Evolutionary conservation across 768 basidiomycete species (phyloP), one percentile per base, ranked within the genome.

Genomic region (Mycena latifolia): DNA sequence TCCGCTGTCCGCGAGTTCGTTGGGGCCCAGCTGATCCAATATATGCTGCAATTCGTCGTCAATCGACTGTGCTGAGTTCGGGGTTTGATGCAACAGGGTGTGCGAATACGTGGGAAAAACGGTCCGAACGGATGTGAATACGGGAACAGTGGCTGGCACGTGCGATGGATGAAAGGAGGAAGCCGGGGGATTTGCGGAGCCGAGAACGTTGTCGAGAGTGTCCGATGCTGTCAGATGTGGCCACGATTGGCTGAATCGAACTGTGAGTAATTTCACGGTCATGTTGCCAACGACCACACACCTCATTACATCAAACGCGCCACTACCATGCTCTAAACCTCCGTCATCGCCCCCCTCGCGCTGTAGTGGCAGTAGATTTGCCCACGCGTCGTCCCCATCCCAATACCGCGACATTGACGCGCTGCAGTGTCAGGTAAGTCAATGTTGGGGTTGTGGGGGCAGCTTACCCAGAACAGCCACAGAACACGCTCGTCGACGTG

Each of bases 371-470:
- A 33, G n/a, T 50, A 24, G 48, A 29, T 52, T 52, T 52, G 31
- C 31, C 51, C 55, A 46, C 3, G 39, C 39, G 41, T 45, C 39
- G 55, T 20, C 43, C 31, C 52, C 52, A 33, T 20, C 35, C 52
- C 52, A 54, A 54, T 54, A 54, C 7, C 31, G 52, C 31, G 52
- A 54, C 52, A 54, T 54, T 54, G 51, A 51, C 28, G 50, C 18
- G 50, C 50, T 51, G 50, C 50, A 51, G 50, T 52, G 51, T 52
- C 51, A 33, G 52, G 52, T 54, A 33, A 54, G 52, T 54, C 31
- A 54, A 54, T 52, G 20, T 37, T 27, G 54, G 5, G 54, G 54
- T 27, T 25, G 18, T 54, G 31, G 52, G 48, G 25, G 28, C 48
- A 50, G 28, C 48, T 50, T 50, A 50, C 51, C 51, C 31, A 52